Evolutionary conservation across 345 rosid species (phyloP).

Genomic region (Dipteronia dyeriana): DNA sequence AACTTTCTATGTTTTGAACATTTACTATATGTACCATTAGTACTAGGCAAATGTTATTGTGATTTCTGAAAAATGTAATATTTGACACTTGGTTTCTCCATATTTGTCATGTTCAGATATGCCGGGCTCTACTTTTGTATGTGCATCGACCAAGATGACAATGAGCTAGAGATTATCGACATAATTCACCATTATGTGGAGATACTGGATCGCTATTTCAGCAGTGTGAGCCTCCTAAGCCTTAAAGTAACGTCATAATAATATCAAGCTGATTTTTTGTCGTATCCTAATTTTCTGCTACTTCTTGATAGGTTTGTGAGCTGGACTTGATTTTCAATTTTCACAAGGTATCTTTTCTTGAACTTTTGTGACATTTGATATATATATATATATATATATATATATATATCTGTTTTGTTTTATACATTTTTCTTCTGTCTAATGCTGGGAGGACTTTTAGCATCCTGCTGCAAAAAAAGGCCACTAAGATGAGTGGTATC

Average conservation of each 20-base stretch:
- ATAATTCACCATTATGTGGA: conserved; percentile 61
- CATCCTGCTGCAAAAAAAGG: not conserved
- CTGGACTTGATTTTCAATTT: conserved; percentile 67
- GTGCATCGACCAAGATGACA: conserved; percentile 58
- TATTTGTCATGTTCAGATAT: conserved; percentile 35
- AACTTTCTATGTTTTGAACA: not conserved
- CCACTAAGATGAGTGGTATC: not conserved
- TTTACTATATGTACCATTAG: too few relatives aligned
- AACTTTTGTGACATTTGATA: not conserved
- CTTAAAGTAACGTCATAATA: not conserved
- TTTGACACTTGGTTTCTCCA: not conserved
- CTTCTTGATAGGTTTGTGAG: conserved; percentile 51
- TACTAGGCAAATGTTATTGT: not conserved
- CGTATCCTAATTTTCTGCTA: not conserved
- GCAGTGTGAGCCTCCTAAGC: conserved; percentile 38
- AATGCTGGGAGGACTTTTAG: not conserved
- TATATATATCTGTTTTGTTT: not conserved
- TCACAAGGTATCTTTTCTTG: conserved; percentile 43
- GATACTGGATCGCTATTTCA: conserved; percentile 57
- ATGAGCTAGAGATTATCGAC: conserved; percentile 53
- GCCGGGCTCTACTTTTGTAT: conserved; percentile 66
- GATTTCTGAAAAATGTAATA: too few relatives aligned
- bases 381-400: too few relatives aligned
- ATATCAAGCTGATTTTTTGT: not conserved
- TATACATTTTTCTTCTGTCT: not conserved